A percentile compares a stretch with the other conserved stretches of the same genome.
Evolutionary conservation across 768 basidiomycete genomes (phyloP).

Genomic region (Agrocybe chaxingu): DNA sequence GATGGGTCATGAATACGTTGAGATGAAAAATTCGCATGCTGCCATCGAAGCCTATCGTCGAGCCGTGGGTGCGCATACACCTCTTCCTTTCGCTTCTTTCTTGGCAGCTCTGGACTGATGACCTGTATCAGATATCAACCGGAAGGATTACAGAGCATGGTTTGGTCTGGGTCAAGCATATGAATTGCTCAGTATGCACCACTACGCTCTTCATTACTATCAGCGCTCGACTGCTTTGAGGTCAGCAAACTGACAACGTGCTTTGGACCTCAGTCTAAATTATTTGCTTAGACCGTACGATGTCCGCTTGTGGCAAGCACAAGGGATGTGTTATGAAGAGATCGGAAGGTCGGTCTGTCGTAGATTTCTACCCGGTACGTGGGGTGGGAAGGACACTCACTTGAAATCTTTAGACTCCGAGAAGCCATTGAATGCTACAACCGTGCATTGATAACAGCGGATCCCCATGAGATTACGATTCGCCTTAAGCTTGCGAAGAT

Average conservation of each 20-base stretch:
- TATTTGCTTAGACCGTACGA: constrained; percentile 76
- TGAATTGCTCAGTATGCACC: constrained; percentile 94
- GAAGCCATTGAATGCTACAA: constrained; percentile 93
- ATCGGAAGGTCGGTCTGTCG: constrained; percentile 60
- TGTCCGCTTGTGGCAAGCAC: constrained; percentile 92
- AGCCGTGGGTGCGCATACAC: constrained; percentile 73
- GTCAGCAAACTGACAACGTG: constrained; percentile 35
- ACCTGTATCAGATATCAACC: constrained; percentile 71
- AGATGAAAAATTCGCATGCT: constrained; percentile 99
- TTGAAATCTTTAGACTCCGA: constrained; percentile 48
- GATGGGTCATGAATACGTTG: constrained; percentile 98
- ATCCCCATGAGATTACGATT: constrained; percentile 71
- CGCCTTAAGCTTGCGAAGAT: constrained; percentile 73
- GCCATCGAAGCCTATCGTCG: constrained; percentile 97
- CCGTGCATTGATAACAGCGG: constrained; percentile 81
- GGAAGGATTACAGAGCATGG: constrained; percentile 98
- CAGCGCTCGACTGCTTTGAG: constrained; percentile 91
- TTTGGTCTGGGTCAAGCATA: constrained; percentile 98
- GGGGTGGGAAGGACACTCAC: not conserved
- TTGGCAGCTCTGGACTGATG: not conserved
- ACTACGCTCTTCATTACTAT: constrained; percentile 95
- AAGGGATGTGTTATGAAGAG: constrained; percentile 92
- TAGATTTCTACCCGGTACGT: not conserved
- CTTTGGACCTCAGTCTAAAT: not conserved
- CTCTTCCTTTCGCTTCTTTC: not conserved